phyloP scores from a whole-genome alignment of 2,329 filamentous ascomycete genomes.

The Colletotrichum eleusines region DNA sequence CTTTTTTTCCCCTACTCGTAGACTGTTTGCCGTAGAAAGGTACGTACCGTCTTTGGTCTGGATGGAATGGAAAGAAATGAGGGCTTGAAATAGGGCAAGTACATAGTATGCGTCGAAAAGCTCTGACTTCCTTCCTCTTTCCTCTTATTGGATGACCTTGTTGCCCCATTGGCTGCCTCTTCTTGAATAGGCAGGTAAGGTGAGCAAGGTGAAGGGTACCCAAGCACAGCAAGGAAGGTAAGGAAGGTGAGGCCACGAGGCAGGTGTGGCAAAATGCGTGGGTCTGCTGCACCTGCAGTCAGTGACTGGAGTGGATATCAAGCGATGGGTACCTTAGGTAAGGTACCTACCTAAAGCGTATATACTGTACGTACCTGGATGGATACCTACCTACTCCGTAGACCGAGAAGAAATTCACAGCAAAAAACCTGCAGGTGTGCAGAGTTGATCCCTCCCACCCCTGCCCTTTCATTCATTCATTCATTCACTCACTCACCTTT shows the following conservation, averaged over 20 bases:
- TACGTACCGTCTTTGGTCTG: neutral
- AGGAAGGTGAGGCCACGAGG: constrained; percentile 15
- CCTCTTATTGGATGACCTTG: neutral
- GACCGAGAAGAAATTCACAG: neutral
- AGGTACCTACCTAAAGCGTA: neutral
- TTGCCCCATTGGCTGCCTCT: constrained; percentile 13
- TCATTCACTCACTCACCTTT: neutral
- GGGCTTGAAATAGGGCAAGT: neutral
- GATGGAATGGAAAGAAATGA: neutral
- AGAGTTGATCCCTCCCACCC: neutral
- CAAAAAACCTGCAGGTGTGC: constrained; percentile 2
- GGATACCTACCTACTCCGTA: neutral
- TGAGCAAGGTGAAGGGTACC: neutral
- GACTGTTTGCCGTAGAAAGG: neutral
- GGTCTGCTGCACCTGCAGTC: no score
- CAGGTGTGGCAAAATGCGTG: constrained; percentile 7
- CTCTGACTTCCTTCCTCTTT: constrained; percentile 5
- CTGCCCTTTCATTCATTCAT: neutral
- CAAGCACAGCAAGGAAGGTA: no score
- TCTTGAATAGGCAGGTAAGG: constrained; percentile 10
- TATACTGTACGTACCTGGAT: no score
- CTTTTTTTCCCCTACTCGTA: neutral
- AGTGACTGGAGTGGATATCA: no score
- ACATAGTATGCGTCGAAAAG: neutral
- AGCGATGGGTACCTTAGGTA: no score